These are phyloP conservation scores for Mycena citricolor DNA, from an alignment of 1,284 basidiomycete genomes.

Conservation along the genomic window DNA sequence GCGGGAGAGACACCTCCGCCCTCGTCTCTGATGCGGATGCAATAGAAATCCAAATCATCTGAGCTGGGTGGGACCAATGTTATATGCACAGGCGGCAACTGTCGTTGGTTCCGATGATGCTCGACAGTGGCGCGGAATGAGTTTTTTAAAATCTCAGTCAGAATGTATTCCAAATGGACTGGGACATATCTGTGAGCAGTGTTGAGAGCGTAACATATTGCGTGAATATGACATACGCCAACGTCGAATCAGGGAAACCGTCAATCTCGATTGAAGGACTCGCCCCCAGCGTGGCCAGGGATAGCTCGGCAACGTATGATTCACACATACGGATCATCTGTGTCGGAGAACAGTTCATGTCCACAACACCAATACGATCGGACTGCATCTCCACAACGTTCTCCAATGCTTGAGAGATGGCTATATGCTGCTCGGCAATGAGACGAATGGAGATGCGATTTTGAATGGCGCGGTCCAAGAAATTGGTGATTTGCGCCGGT, in stretches of 20 bases:
- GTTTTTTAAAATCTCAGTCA: constrained; percentile 87
- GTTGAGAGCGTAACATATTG: constrained; percentile 24
- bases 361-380: constrained; percentile 62
- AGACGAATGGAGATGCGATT: constrained; percentile 86
- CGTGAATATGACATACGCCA: constrained; percentile 56
- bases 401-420: constrained; percentile 67
- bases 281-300: constrained; percentile 82
- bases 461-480: constrained; percentile 83
- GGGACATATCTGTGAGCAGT: constrained; percentile 68
- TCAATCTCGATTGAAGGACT: constrained; percentile 69
- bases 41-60: constrained; percentile 52
- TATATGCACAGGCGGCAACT: constrained; percentile 65
- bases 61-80: constrained; percentile 66
- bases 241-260: constrained; percentile 68
- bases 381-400: constrained; percentile 31
- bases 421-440: constrained; percentile 91
- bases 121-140: constrained; percentile 90
- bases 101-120: constrained; percentile 42
- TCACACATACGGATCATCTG: constrained; percentile 75
- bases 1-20: constrained; percentile 80
- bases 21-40: constrained; percentile 80
- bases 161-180: constrained; percentile 86
- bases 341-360: constrained; percentile 66
- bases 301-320: constrained; percentile 81
- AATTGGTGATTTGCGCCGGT: constrained; percentile 70